A percentile compares a stretch with the other conserved stretches of the same genome.
phyloP scores from a whole-genome alignment of 345 rosid species.

The Bruguiera sexangula region DNA sequence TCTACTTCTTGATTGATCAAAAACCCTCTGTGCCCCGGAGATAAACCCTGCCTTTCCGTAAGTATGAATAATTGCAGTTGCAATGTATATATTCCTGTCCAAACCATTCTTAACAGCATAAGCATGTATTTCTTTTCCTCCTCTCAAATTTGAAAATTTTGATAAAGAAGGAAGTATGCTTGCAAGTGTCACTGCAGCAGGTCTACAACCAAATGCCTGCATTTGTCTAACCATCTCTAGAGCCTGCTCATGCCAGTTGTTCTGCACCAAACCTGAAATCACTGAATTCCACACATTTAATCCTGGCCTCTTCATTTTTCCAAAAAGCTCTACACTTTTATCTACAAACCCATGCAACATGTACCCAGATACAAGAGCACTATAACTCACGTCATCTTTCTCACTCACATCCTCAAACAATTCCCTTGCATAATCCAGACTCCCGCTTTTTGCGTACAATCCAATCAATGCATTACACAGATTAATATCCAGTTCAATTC shows the following conservation, averaged over 20 bases:
- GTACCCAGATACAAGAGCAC: conserved; percentile 66
- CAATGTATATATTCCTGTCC: conserved; percentile 52
- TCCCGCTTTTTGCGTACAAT: conserved; percentile 75
- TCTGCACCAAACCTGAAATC: conserved; percentile 78
- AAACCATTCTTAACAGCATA: conserved; percentile 54
- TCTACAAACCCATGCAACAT: conserved; percentile 69
- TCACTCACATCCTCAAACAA: conserved; percentile 63
- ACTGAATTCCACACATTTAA: conserved; percentile 76
- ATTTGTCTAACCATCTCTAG: conserved; percentile 54
- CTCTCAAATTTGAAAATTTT: conserved; percentile 55
- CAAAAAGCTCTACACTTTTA: conserved; percentile 51
- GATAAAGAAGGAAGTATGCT: conserved; percentile 61
- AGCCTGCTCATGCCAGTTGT: conserved; percentile 46
- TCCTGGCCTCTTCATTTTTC: conserved; percentile 41
- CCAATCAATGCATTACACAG: conserved; percentile 68
- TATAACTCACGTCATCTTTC: conserved; percentile 62
- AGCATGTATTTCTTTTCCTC: conserved; percentile 69
- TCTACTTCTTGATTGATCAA: conserved; percentile 47
- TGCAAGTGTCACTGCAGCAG: conserved; percentile 64
- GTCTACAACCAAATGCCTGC: conserved; percentile 47
- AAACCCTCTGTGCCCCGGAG: conserved; percentile 50
- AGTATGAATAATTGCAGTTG: conserved; percentile 64
- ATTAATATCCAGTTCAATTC: conserved; percentile 47
- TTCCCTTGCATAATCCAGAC: conserved; percentile 65
- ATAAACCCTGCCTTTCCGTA: conserved; percentile 74